Base-by-base conservation (phyloP, 306 rosid genomes). In the Quercus wislizeni region DNA sequence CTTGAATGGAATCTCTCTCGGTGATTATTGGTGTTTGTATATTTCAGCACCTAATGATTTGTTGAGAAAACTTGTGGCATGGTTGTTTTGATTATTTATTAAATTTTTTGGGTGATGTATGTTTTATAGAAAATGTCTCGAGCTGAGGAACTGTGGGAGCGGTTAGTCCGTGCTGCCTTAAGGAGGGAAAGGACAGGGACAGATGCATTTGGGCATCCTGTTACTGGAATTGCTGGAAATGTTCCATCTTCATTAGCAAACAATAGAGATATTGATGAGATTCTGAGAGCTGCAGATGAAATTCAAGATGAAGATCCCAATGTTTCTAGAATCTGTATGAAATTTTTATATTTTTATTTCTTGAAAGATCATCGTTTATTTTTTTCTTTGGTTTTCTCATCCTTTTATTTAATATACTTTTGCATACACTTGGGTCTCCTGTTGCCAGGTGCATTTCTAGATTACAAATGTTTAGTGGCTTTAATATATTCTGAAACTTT, bases 181-280 rank as follows among this genome's bases (percentile, higher is more conserved):
- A 85, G 91, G 74, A 91, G 96, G 87, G 96, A 85, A 67, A 91
- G 97, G 86, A 88, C 87, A 74, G 96, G 98, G 21, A 81, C 63
- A 38, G 98, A 89, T 87, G 90, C 86, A 21, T 86, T 81, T 83
- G 97, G 97, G 55, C 89, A 76, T 52, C 98, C 80, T 56, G 85
- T 56, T 78, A 87, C 84, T 67, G 94, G 97, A 43, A 92, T 95
- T 77, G 99, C 94, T 52, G 94, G 97, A 76, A 81, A 89, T 71
- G 97, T 95, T 17, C 99, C 99, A 25, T 95, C 98, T 41, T 95
- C 99, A 0, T 95, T 95, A 9, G 93, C 92, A 46, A 95, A 92
- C 79, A 95, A 95, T 74, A 84, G 99, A 88, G 98, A 95, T 79
- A 91, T 95, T 13, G 99, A 92, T 88, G 99, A 92, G 81, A 95